Evolutionary conservation across 345 rosid species (phyloP), one percentile per base, ranked within the genome.

Genomic region (Passiflora organensis): DNA sequence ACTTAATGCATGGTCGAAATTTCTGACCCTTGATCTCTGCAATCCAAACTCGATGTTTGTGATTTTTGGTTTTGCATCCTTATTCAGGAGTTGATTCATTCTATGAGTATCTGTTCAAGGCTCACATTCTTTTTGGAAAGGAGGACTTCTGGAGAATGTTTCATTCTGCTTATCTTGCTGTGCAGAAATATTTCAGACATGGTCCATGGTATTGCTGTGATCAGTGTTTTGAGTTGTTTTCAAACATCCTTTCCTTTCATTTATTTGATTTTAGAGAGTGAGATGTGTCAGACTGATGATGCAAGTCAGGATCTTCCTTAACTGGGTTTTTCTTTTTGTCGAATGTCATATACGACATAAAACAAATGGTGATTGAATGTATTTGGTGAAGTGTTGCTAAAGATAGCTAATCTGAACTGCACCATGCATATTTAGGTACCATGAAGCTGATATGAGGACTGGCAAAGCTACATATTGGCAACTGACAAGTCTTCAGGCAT

Each of bases 391-490:
- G 3, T 8, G 8, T 28, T 12, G 10, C 10, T 4, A 36, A 18
- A 23, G 43, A 39, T 61, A 28, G 22, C 19, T 48, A 19, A 42
- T 25, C 16, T 15, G 47, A 43, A 43, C 16, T 43, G 38, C 45
- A 48, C 51, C 37, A 16, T 52, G 49, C 25, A 62, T 37, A 41
- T 51, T 28, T 66, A 91, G 96, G 98, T 91, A 91, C 78, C 98
- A 91, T 72, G 98, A 91, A 69, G 93, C 93, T 59, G 93, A 91
- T 67, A 88, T 91, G 96, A 87, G 95, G 67, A 91, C 78, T 16
- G 98, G 98, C 71, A 84, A 69, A 70, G 88, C 98, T 59, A 91
- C 98, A 49, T 82, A 91, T 65, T 91, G 98, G 98, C 98, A 91
- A 77, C 88, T 91, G 65, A 91, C 96, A 59, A 91, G 98, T 73